A percentile compares a stretch with the other conserved stretches of the same genome.
Conservation (phyloP, 1,284 basidiomycete genomes). For the Pyrrhoderma noxium region DNA sequence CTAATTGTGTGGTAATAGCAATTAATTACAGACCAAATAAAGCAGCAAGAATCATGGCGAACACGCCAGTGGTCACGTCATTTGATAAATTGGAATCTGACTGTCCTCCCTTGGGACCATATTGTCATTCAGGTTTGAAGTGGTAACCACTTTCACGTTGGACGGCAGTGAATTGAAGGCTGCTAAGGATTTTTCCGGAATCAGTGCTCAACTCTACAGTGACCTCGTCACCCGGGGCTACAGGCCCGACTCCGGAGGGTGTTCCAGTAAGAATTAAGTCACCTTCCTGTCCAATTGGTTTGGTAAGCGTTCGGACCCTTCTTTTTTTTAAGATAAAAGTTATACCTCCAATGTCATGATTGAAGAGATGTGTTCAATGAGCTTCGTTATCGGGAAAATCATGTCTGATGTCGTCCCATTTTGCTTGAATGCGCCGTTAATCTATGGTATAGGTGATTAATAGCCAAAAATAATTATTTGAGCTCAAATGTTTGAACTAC, state of each 20-base stretch:
- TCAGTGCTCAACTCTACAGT: slow-evolving; percentile 61
- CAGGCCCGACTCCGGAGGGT: slow-evolving; percentile 82
- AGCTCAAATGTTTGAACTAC: slow-evolving; percentile 27
- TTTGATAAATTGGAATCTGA: too few species aligned
- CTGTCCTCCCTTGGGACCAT: background rate
- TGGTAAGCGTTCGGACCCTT: background rate
- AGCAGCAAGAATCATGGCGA: too few species aligned
- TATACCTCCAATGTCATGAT: slow-evolving; percentile 93
- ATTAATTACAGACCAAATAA: too few species aligned
- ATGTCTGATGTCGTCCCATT: slow-evolving; percentile 83
- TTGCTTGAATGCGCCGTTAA: slow-evolving; percentile 82
- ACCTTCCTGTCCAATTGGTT: slow-evolving; percentile 54
- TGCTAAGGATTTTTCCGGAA: slow-evolving; percentile 51
- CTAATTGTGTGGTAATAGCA: background rate
- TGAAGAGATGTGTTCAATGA: slow-evolving; percentile 87
- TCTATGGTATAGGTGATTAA: slow-evolving; percentile 43
- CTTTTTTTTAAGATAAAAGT: background rate
- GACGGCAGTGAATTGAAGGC: slow-evolving; percentile 60
- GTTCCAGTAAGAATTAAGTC: slow-evolving; percentile 86
- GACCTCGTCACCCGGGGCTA: slow-evolving; percentile 73
- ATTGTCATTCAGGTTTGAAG: slow-evolving; percentile 31
- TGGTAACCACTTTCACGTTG: slow-evolving; percentile 67
- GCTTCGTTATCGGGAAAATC: slow-evolving; percentile 88
- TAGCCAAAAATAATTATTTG: background rate
- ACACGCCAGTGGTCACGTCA: too few species aligned